These are phyloP conservation scores for Hepatocystis sp. DNA, from an alignment of 169 alveolate species.

Conservation along the genomic window DNA sequence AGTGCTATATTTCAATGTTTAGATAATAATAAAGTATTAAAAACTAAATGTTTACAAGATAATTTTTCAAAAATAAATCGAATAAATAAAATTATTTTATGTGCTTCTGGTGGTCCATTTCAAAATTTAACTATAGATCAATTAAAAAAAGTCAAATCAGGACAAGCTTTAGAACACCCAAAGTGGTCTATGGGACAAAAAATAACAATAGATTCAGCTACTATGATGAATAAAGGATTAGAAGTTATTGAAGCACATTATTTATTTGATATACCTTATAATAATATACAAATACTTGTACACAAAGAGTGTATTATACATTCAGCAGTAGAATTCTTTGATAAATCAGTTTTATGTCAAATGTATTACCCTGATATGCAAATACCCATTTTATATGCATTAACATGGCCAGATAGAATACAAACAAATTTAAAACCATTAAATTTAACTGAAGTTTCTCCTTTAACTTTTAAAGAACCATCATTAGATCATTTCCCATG, in stretches of 20 bases:
- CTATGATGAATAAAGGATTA: slow-evolving; percentile 91
- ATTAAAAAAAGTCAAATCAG: slow-evolving; percentile 71
- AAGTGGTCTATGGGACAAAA: slow-evolving; percentile 92
- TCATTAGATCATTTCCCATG: slow-evolving; percentile 85
- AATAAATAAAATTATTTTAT: slow-evolving; percentile 77
- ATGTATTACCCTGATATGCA: slow-evolving; percentile 90
- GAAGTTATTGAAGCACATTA: slow-evolving; percentile 91
- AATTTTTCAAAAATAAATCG: slow-evolving; percentile 49
- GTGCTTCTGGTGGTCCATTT: slow-evolving; percentile 87
- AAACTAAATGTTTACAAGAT: slow-evolving; percentile 47
- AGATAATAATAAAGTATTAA: slow-evolving; percentile 62
- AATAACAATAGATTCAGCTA: slow-evolving; percentile 90
- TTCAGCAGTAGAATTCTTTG: slow-evolving; percentile 87
- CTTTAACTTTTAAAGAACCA: slow-evolving; percentile 81
- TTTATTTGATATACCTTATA: slow-evolving; percentile 85
- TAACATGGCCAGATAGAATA: slow-evolving; percentile 84
- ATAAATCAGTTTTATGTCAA: slow-evolving; percentile 88
- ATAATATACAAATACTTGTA: slow-evolving; percentile 80
- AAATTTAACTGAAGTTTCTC: slow-evolving; percentile 61
- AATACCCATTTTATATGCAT: slow-evolving; percentile 84
- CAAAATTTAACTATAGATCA: slow-evolving; percentile 60
- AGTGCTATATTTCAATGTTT: slow-evolving; percentile 90
- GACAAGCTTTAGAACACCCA: slow-evolving; percentile 85
- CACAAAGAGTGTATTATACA: slow-evolving; percentile 90
- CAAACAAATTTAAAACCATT: slow-evolving; percentile 59